Evolutionary conservation across 306 rosid genomes (phyloP), one percentile per base, ranked within the genome.

Genomic region (Inga oerstediana): DNA sequence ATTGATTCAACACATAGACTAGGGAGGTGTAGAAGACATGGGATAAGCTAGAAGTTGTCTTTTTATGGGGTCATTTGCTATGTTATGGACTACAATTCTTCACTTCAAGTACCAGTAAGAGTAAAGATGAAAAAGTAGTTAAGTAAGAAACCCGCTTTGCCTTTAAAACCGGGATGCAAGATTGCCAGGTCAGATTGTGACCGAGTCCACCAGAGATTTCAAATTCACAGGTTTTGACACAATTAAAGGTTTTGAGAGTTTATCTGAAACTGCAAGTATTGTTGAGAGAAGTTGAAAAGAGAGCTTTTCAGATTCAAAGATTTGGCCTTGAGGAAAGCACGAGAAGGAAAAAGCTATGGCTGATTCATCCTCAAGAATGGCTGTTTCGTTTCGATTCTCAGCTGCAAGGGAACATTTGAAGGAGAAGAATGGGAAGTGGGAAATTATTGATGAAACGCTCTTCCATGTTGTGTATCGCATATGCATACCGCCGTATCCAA

Each of bases 101-200:
- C 86, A 10, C 61, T 92, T 72, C 87, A 84, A 74, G 94, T 92
- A 4, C 89, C 94, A n/a, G 84, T 92, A 32, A 87, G 87, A 75
- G 84, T 88, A 1, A 80, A 88, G 1, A 43, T 79, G 62, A 90
- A 88, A 72, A 91, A 84, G 79, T 86, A 84, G 17, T 4, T 85
- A 3, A 84, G 88, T 74, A 88, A 81, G 85, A 89, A 88, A 74
- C 82, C 81, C 22, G 44, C 77, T 75, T 76, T 91, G 43, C 91
- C 94, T 9, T 74, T 83, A 56, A 86, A 84, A 2, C 93, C 94
- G 8, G 99, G 98, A 13, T 88, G 74, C 49, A 89, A 89, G 79
- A 81, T 72, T 51, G 98, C 99, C 24, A 91, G 94, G 88, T 97
- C 99, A 1, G 99, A 94, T 77, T 94, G 91, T 39, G 98, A 89